These are phyloP conservation scores for Hirsutella thompsonii DNA, from an alignment of 2,329 filamentous ascomycete genomes.

Conservation along the genomic window DNA sequence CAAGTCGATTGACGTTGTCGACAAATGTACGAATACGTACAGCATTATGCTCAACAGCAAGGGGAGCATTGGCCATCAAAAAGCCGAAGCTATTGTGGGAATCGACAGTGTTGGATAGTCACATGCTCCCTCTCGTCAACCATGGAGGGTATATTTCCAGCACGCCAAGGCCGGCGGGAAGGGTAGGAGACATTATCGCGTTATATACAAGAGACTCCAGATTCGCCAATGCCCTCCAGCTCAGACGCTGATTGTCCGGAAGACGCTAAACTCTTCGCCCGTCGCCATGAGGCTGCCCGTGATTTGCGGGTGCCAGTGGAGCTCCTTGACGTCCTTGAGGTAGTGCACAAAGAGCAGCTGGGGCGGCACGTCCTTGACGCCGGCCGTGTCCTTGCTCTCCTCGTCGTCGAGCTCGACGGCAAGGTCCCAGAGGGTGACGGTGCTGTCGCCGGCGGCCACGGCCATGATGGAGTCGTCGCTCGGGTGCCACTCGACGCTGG, in stretches of 20 bases:
- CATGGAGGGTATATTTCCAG: constrained; percentile 3
- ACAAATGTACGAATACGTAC: too few species aligned
- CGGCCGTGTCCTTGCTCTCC: constrained; percentile 81
- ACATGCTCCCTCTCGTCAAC: too few species aligned
- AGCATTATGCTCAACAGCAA: too few species aligned
- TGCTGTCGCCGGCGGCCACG: constrained; percentile 86
- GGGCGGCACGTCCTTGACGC: constrained; percentile 79
- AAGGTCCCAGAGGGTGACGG: constrained; percentile 90
- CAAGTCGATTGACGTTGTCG: too few species aligned
- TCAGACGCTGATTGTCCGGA: constrained; percentile 73
- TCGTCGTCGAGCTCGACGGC: constrained; percentile 95
- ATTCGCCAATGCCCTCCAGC: neutral
- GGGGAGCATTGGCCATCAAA: too few species aligned
- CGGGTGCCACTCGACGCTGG: constrained; percentile 92
- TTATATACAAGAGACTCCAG: constrained; percentile 1
- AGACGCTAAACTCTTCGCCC: constrained; percentile 77
- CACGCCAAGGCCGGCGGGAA: neutral
- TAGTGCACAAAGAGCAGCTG: constrained; percentile 96
- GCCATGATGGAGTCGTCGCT: constrained; percentile 93
- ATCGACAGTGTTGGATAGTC: too few species aligned
- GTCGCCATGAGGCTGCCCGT: constrained; percentile 82
- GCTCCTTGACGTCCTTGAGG: constrained; percentile 85
- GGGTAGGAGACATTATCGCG: neutral
- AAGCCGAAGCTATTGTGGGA: too few species aligned
- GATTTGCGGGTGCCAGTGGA: constrained; percentile 97